Evolutionary conservation across 495 filamentous ascomycete genomes (phyloP).

Genomic region (Penicillium fimorum): DNA sequence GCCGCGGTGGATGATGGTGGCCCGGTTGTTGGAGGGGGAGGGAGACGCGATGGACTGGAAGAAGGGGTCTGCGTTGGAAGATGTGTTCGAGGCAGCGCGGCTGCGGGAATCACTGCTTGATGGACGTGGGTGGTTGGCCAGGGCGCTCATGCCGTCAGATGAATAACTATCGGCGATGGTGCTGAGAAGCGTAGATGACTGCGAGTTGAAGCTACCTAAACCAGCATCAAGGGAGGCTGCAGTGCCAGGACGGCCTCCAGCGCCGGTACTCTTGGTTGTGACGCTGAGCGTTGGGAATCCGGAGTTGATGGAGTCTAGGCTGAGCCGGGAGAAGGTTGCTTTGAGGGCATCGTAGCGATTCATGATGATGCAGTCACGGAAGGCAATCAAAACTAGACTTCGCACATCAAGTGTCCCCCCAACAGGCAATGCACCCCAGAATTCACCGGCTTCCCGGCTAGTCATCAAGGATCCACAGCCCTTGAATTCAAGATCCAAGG

Average conservation of each 20-base stretch:
- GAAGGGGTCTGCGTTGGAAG: constrained; percentile 51
- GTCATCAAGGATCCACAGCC: constrained; percentile 77
- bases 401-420: constrained; percentile 75
- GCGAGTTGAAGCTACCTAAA: constrained; percentile 70
- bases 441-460: constrained; percentile 73
- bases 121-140: constrained; percentile 46
- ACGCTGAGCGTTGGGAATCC: constrained; percentile 47
- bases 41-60: constrained; percentile 56
- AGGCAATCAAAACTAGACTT: constrained; percentile 81
- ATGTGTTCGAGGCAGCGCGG: constrained; percentile 85
- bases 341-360: constrained; percentile 82
- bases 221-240: constrained; percentile 70
- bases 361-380: constrained; percentile 84
- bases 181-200: constrained; percentile 67
- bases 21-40: constrained; percentile 35
- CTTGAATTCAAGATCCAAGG: constrained; percentile 90
- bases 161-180: constrained; percentile 48
- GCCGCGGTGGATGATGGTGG: constrained; percentile 40
- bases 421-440: constrained; percentile 67
- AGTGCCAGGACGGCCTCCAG: constrained; percentile 59
- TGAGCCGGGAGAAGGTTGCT: constrained; percentile 85
- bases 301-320: constrained; percentile 75
- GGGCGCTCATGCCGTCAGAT: constrained; percentile 44
- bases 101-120: constrained; percentile 52
- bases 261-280: constrained; percentile 47